These are phyloP conservation scores for Toxicodendron radicans DNA, from an alignment of 345 rosid species.

Conservation along the genomic window DNA sequence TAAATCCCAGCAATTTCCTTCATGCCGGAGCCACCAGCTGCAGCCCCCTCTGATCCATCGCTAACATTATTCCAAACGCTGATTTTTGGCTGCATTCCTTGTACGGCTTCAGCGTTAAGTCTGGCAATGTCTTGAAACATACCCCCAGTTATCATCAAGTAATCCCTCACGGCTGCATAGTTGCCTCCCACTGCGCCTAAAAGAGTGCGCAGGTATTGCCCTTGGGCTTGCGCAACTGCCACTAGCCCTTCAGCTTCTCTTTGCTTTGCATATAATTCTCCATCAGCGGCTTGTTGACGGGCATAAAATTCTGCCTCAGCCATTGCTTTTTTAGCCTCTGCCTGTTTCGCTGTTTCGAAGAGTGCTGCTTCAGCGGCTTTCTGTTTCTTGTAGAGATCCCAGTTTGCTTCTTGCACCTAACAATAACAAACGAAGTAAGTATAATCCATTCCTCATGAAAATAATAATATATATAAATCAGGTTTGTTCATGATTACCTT, in stretches of 20 bases:
- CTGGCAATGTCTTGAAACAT: constrained; percentile 57
- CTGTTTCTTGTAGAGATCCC: constrained; percentile 64
- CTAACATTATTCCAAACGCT: constrained; percentile 68
- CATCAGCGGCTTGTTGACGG: constrained; percentile 44
- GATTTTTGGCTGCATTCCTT: constrained; percentile 62
- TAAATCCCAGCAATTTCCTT: constrained; percentile 65
- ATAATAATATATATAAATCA: no score
- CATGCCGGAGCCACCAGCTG: constrained; percentile 33
- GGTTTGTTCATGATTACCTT: no score
- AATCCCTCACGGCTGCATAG: constrained; percentile 53
- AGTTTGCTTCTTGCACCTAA: constrained; percentile 67
- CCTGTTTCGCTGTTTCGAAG: constrained; percentile 54
- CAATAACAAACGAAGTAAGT: no score
- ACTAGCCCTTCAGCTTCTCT: constrained; percentile 68
- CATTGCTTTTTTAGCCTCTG: constrained; percentile 60
- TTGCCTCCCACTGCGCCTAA: constrained; percentile 54
- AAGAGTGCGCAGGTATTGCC: constrained; percentile 53
- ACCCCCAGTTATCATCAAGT: constrained; percentile 58
- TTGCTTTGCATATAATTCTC: constrained; percentile 43
- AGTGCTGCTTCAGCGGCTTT: constrained; percentile 64
- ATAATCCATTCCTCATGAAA: no score
- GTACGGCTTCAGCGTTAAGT: constrained; percentile 57
- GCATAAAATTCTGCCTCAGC: constrained; percentile 59
- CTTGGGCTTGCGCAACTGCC: constrained; percentile 64
- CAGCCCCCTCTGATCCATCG: constrained; percentile 17